Percentiles rank a stretch among this genome's conserved stretches.
Evolutionary conservation across 176 grass and related monocot genomes (phyloP).

Genomic region (Dactylis glomerata): DNA sequence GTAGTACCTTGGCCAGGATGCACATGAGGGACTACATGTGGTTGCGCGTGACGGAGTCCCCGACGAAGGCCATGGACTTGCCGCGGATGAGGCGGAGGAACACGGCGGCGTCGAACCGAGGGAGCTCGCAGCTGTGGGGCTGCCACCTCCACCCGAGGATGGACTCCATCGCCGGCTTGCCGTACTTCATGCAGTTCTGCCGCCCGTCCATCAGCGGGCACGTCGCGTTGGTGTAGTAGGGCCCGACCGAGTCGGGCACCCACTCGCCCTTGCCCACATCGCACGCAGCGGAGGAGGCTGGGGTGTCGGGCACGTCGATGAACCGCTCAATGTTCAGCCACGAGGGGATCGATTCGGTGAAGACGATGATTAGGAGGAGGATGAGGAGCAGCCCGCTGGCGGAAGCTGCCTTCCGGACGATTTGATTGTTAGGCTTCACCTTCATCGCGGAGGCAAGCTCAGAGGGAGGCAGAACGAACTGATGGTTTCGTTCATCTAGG

Average conservation of each 20-base stretch:
- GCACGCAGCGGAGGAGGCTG: not conserved
- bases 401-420: constrained; percentile 24
- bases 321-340: constrained; percentile 14
- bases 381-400: constrained; percentile 34
- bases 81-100: constrained; percentile 49
- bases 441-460: not conserved
- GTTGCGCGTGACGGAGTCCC: constrained; percentile 67
- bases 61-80: constrained; percentile 65
- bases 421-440: constrained; percentile 23
- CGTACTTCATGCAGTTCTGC: constrained; percentile 73
- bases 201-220: constrained; percentile 54
- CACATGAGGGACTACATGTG: constrained; percentile 79
- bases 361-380: constrained; percentile 28
- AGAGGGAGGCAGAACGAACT: not conserved
- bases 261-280: constrained; percentile 44
- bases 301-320: not conserved
- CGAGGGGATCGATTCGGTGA: constrained; percentile 35
- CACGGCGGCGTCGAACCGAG: constrained; percentile 47
- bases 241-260: constrained; percentile 35
- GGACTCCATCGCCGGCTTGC: constrained; percentile 44
- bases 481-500: not conserved
- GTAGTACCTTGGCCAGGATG: constrained; percentile 34
- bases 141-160: constrained; percentile 60
- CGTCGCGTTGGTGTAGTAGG: constrained; percentile 69
- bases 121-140: constrained; percentile 57